These are phyloP conservation scores for Trametes elegans DNA, from an alignment of 768 basidiomycete genomes.

Conservation along the genomic window DNA sequence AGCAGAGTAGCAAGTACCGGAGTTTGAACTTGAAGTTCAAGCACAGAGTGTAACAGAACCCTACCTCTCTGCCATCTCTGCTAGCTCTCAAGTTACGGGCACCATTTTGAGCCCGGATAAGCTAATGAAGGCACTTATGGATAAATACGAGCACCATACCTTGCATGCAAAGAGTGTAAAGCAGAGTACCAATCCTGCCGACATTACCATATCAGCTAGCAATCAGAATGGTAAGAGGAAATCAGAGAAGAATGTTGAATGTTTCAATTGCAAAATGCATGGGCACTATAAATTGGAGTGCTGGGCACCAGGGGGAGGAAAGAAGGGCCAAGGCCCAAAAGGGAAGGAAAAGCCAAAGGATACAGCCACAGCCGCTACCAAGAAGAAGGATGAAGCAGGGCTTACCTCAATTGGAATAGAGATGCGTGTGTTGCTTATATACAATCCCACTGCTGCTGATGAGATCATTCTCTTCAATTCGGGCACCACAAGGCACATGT, in stretches of 20 bases:
- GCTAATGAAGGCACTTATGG: slow-evolving; percentile 18
- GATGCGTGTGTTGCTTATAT: neutral
- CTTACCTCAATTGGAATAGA: neutral
- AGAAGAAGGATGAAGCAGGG: neutral
- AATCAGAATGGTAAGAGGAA: neutral
- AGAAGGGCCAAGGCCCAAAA: slow-evolving; percentile 35
- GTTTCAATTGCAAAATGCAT: slow-evolving; percentile 29
- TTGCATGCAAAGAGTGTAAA: neutral
- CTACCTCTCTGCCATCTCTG: slow-evolving; percentile 32
- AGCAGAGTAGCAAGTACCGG: too few species aligned
- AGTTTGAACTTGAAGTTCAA: too few species aligned
- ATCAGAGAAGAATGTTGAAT: slow-evolving; percentile 8
- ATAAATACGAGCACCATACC: slow-evolving; percentile 23
- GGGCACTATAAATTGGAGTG: slow-evolving; percentile 31
- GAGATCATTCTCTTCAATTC: slow-evolving; percentile 33
- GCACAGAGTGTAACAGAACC: too few species aligned
- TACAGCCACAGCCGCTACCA: neutral
- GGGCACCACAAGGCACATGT: slow-evolving; percentile 35
- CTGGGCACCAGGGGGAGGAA: slow-evolving; percentile 34
- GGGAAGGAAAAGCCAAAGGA: too few species aligned
- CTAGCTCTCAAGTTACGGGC: slow-evolving; percentile 24
- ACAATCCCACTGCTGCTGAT: neutral
- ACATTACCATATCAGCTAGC: neutral
- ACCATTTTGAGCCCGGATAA: slow-evolving; percentile 22
- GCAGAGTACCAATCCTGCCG: neutral